A percentile compares a stretch with the other conserved stretches of the same genome.
phyloP scores from a whole-genome alignment of 2,329 filamentous ascomycete genomes.

The Trichoderma semiorbis region DNA sequence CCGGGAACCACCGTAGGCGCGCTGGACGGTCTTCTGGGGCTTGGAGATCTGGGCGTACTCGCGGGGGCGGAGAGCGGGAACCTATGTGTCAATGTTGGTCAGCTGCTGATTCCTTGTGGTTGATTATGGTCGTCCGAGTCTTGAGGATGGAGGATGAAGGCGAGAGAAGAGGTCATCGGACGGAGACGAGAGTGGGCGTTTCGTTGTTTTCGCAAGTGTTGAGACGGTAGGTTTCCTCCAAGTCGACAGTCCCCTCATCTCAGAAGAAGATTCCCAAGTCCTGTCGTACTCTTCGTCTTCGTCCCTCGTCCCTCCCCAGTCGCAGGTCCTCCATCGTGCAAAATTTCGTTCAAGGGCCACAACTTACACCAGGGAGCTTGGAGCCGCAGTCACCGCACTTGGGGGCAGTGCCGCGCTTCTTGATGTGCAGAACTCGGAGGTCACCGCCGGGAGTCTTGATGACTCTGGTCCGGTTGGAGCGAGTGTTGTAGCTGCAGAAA shows the following conservation, averaged over 20 bases:
- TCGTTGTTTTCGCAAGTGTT: background rate
- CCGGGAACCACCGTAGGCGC: slow-evolving; percentile 96
- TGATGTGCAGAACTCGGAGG: slow-evolving; percentile 96
- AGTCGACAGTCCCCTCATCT: background rate
- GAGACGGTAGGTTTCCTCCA: background rate
- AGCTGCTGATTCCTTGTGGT: slow-evolving; percentile 16
- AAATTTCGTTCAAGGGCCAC: slow-evolving; percentile 22
- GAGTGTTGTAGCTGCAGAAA: slow-evolving; percentile 83
- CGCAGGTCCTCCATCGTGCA: background rate
- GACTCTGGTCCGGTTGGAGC: slow-evolving; percentile 93
- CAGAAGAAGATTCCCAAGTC: background rate
- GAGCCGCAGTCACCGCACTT: slow-evolving; percentile 99
- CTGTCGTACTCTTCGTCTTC: background rate
- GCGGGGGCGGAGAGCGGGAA: slow-evolving; percentile 95
- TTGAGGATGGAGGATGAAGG: background rate
- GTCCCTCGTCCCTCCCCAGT: background rate
- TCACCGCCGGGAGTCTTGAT: slow-evolving; percentile 96
- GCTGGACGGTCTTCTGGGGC: slow-evolving; percentile 99
- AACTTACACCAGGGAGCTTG: slow-evolving; percentile 96
- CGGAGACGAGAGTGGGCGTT: background rate
- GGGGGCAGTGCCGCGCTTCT: slow-evolving; percentile 97
- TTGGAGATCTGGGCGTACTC: slow-evolving; percentile 97
- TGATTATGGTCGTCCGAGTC: background rate
- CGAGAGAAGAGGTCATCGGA: background rate
- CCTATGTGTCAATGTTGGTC: slow-evolving; percentile 45